Base-by-base conservation (phyloP, 2,329 filamentous ascomycete species). In the Penicillium occitanis region DNA sequence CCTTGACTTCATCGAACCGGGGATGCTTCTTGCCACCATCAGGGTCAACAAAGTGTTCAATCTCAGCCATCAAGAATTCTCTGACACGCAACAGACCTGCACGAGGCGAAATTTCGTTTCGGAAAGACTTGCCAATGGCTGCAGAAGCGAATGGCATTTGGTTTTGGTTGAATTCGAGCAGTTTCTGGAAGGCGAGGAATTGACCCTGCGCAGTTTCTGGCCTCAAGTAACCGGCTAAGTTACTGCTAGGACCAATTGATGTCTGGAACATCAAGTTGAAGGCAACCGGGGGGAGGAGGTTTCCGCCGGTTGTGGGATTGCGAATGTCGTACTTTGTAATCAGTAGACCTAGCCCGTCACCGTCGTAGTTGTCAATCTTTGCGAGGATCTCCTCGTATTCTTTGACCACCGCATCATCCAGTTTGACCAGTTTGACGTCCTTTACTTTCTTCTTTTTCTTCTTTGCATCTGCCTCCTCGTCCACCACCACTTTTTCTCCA, bases 211-310 rank as follows among this genome's bases (percentile, higher is more conserved):
- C 95, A 35, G 95, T 99, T 81, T 99, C 95, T 51, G 95, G 95
- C 64, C 93, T 88, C 66, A 97, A 85, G 78, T 92, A 97, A 64
- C 92, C 93, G 58, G 91, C 87, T 69, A 91, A 84, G 76, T 96
- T 93, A 79, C 91, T 91, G 82, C 91, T 96, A 65, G 94, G 93
- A 68, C 95, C 95, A 76, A 99, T 98, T 42, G 91, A 85, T 50
- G 94, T 97, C 80, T 94, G 90, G 85, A 98, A 99, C 95, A 99
- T 99, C 75, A 99, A 88, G 82, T 99, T 99, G 87, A 98, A 97
- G 50, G 92, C 85, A 61, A 96, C 90, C 3, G 95, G 95, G 35
- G 91, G 89, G 33, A 88, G 86, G 44, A 96, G 89, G 72, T 91
- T 87, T 68, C 88, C 87, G 71, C 89, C 90, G 71, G 91, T 96